Percentiles rank a stretch among this genome's conserved stretches.
phyloP scores from a whole-genome alignment of 1,284 basidiomycete species.

The Apiotrichum sp. region DNA sequence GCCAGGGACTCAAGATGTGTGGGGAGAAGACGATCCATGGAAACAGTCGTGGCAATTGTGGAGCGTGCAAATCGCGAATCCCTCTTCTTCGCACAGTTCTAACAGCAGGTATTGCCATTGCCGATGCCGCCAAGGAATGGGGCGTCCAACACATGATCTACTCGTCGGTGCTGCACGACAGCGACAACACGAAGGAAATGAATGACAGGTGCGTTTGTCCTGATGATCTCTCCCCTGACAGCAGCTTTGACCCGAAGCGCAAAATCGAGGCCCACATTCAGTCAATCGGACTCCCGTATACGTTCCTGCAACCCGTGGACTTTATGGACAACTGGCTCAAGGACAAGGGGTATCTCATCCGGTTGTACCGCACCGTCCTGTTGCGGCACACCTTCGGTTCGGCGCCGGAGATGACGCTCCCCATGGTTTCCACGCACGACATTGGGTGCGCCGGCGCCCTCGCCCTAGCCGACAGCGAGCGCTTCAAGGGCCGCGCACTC shows the following conservation, averaged over 20 bases:
- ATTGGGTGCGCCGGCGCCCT: slow-evolving; percentile 23
- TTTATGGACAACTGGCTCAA: slow-evolving; percentile 25
- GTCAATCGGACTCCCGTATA: slow-evolving; percentile 15
- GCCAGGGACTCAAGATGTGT: too few relatives aligned
- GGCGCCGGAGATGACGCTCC: slow-evolving; percentile 17
- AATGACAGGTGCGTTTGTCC: too few relatives aligned
- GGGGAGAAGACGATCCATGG: too few relatives aligned
- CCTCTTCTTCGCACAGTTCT: too few relatives aligned
- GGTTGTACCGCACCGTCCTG: slow-evolving; percentile 24
- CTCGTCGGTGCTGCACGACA: slow-evolving; percentile 20
- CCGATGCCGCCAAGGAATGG: slow-evolving; percentile 43
- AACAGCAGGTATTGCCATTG: slow-evolving; percentile 15
- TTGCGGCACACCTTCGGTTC: slow-evolving; percentile 19
- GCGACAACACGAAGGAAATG: slow-evolving; percentile 13
- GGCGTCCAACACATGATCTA: slow-evolving; percentile 49
- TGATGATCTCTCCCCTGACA: not conserved
- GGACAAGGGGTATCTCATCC: slow-evolving; percentile 13
- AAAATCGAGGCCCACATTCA: slow-evolving; percentile 17
- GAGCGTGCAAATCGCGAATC: too few relatives aligned
- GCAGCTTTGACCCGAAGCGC: slow-evolving; percentile 28
- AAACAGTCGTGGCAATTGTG: too few relatives aligned
- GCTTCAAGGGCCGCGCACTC: slow-evolving; percentile 11
- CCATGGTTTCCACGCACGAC: slow-evolving; percentile 20
- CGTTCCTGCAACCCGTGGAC: slow-evolving; percentile 13
- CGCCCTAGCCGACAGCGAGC: slow-evolving; percentile 14